Evolutionary conservation across 345 rosid genomes (phyloP).

Genomic region (Aurinia saxatilis): DNA sequence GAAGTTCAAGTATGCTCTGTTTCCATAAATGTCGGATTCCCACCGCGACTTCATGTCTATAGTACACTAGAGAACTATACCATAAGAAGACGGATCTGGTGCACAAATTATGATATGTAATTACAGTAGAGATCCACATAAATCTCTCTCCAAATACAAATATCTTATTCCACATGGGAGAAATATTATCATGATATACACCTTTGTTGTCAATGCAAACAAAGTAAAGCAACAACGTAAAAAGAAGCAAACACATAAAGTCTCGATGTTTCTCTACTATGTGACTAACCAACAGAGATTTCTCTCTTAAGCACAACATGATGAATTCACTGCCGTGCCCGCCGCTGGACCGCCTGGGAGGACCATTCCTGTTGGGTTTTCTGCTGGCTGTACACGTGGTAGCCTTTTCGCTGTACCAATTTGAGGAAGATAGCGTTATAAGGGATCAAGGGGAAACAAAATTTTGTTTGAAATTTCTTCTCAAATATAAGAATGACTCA

Average conservation of each 20-base stretch:
- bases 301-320: slow-evolving; percentile 40
- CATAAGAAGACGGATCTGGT: too few species aligned
- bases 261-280: slow-evolving; percentile 15
- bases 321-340: slow-evolving; percentile 30
- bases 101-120: not conserved
- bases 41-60: not conserved
- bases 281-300: slow-evolving; percentile 8
- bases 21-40: not conserved
- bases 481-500: slow-evolving; percentile 23
- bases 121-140: slow-evolving; percentile 13
- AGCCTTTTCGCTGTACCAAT: slow-evolving; percentile 45
- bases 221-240: slow-evolving; percentile 13
- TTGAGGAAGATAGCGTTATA: not conserved
- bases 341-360: slow-evolving; percentile 32
- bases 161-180: slow-evolving; percentile 8
- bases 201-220: slow-evolving; percentile 17
- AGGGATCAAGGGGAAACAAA: not conserved
- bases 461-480: not conserved
- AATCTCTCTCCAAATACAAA: slow-evolving; percentile 16
- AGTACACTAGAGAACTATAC: not conserved
- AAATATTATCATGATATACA: slow-evolving; percentile 25
- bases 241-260: slow-evolving; percentile 10
- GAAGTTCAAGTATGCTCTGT: slow-evolving; percentile 66
- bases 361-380: slow-evolving; percentile 50
- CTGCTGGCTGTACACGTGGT: slow-evolving; percentile 54